A percentile compares a stretch with the other conserved stretches of the same genome.
Conservation (phyloP, 441 rosid species). For the Eruca vesicaria region DNA sequence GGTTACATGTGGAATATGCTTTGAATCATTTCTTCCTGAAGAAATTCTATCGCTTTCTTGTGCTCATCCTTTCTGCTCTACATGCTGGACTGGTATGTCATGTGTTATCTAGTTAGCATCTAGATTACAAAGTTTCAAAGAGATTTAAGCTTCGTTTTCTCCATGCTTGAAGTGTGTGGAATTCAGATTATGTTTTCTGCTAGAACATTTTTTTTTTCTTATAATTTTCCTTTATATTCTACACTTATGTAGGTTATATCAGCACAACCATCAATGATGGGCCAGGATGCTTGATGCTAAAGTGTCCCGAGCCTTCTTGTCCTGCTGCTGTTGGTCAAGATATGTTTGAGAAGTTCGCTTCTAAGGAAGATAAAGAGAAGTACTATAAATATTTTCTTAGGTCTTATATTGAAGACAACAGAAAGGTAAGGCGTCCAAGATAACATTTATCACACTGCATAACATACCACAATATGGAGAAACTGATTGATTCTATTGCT, state of each 20-base stretch:
- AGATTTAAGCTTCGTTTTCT: background rate
- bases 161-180: background rate
- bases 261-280: conserved; percentile 62
- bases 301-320: conserved; percentile 71
- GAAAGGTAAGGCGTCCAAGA: conserved; percentile 30
- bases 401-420: conserved; percentile 61
- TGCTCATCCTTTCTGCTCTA: conserved; percentile 85
- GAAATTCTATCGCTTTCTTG: conserved; percentile 62
- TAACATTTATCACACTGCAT: conserved; percentile 12
- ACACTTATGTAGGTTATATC: conserved; percentile 48
- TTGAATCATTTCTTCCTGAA: conserved; percentile 50
- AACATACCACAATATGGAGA: background rate
- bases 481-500: conserved; percentile 11
- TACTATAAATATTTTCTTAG: conserved; percentile 46
- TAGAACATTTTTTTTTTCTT: background rate
- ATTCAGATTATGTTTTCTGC: conserved; percentile 8
- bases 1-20: conserved; percentile 91
- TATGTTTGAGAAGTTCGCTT: conserved; percentile 42
- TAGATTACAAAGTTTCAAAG: conserved; percentile 12
- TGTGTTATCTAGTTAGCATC: conserved; percentile 5
- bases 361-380: conserved; percentile 49
- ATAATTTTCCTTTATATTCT: conserved; percentile 39
- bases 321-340: conserved; percentile 51
- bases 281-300: conserved; percentile 56
- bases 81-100: conserved; percentile 79